Evolutionary conservation across 257 asterid species (phyloP).

Genomic region (Linaria vulgaris): DNA sequence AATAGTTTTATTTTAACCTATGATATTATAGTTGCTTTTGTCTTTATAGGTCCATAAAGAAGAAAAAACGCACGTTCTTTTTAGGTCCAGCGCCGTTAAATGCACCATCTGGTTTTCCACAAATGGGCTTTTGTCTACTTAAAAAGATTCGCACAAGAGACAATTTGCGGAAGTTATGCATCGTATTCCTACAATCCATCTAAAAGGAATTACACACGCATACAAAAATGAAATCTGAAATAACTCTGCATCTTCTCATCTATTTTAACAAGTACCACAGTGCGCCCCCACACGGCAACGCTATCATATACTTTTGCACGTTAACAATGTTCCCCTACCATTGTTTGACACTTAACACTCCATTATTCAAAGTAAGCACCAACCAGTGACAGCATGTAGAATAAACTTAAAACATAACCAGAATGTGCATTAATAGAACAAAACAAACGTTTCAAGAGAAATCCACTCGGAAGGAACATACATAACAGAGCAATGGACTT

Average conservation of each 20-base stretch:
- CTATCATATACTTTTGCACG: slow-evolving; percentile 10
- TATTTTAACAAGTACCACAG: slow-evolving; percentile 1
- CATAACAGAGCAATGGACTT: slow-evolving; percentile 29
- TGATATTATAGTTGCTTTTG: too few species aligned
- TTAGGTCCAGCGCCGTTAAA: slow-evolving; percentile 4
- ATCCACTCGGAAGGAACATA: slow-evolving; percentile 8
- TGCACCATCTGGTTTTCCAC: slow-evolving; percentile 21
- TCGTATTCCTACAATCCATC: slow-evolving; percentile 14
- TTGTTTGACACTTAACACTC: slow-evolving; percentile 24
- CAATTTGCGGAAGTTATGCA: slow-evolving; percentile 7
- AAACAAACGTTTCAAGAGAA: background rate
- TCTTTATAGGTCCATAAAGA: slow-evolving; percentile 3
- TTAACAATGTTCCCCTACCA: slow-evolving; percentile 3
- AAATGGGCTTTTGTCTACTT: slow-evolving; percentile 8
- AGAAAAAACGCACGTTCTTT: background rate
- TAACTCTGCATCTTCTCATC: slow-evolving; percentile 7
- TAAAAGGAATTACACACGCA: slow-evolving; percentile 3
- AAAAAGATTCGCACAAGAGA: slow-evolving; percentile 11
- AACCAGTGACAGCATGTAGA: slow-evolving; percentile 4
- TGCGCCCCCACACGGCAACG: slow-evolving; percentile 11
- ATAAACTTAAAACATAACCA: slow-evolving; percentile 21
- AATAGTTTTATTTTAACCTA: too few species aligned
- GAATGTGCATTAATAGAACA: slow-evolving; percentile 2
- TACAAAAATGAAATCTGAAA: slow-evolving; percentile 17
- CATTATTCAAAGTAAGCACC: slow-evolving; percentile 16